Conservation (phyloP, 495 filamentous ascomycete species). For the Pyrenula aspistea region DNA sequence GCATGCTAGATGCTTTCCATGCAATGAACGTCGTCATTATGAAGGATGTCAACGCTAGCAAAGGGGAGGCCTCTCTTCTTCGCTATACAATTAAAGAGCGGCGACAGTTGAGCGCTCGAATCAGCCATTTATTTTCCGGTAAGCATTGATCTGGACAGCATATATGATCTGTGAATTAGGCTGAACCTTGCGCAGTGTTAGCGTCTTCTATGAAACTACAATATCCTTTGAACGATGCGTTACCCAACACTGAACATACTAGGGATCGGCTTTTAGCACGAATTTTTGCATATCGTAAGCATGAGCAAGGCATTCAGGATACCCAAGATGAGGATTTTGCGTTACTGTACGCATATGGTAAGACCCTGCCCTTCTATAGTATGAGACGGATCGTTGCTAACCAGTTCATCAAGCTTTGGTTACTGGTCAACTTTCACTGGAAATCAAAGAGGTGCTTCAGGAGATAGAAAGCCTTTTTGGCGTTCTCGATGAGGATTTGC, state of each 20-base stretch:
- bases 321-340: slow-evolving; percentile 59
- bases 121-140: slow-evolving; percentile 87
- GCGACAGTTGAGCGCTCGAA: slow-evolving; percentile 64
- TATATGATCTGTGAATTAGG: neutral
- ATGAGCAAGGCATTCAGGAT: slow-evolving; percentile 37
- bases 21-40: slow-evolving; percentile 88
- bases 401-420: slow-evolving; percentile 28
- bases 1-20: slow-evolving; percentile 83
- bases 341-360: slow-evolving; percentile 62
- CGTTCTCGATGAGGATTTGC: slow-evolving; percentile 57
- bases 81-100: slow-evolving; percentile 71
- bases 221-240: slow-evolving; percentile 76
- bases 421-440: slow-evolving; percentile 37
- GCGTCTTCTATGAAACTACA: slow-evolving; percentile 87
- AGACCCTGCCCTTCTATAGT: slow-evolving; percentile 9
- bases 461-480: slow-evolving; percentile 53
- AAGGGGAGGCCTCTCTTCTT: slow-evolving; percentile 69
- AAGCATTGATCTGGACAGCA: slow-evolving; percentile 7
- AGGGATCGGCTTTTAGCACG: slow-evolving; percentile 80
- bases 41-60: slow-evolving; percentile 62
- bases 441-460: slow-evolving; percentile 36
- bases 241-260: slow-evolving; percentile 70
- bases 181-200: slow-evolving; percentile 42
- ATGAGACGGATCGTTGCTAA: slow-evolving; percentile 1
- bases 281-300: slow-evolving; percentile 72